phyloP scores from a whole-genome alignment of 306 rosid species.

The Oxytropis ochrocephala region DNA sequence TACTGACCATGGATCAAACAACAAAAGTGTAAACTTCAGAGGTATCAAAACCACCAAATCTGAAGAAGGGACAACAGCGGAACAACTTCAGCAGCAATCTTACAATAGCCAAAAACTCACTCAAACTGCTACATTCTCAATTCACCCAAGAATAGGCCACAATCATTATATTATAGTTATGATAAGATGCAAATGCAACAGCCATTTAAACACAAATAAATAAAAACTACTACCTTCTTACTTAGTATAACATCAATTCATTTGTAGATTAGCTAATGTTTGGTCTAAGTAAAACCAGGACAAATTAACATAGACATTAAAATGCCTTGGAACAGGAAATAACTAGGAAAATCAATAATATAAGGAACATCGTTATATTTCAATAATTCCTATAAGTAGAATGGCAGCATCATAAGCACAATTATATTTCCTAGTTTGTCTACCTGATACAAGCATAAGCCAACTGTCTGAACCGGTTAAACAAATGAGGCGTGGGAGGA shows the following conservation, averaged over 20 bases:
- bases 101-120: neutral
- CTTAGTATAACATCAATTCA: neutral
- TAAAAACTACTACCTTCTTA: neutral
- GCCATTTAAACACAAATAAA: neutral
- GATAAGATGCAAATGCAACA: neutral
- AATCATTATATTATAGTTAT: neutral
- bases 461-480: slow-evolving; percentile 85
- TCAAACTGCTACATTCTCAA: neutral
- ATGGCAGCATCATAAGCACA: slow-evolving; percentile 10
- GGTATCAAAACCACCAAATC: neutral
- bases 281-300: neutral
- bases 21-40: neutral
- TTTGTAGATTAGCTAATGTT: neutral
- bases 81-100: neutral
- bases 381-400: slow-evolving; percentile 6
- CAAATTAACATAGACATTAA: neutral
- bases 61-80: neutral
- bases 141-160: neutral
- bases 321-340: neutral
- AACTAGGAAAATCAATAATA: neutral
- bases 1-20: neutral
- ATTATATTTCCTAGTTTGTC: slow-evolving; percentile 22
- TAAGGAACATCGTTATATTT: neutral
- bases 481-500: slow-evolving; percentile 92
- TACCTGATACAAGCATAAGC: slow-evolving; percentile 96